These are phyloP conservation scores for Astrothelium subdiscretum DNA, from an alignment of 495 filamentous ascomycete species.

Conservation along the genomic window DNA sequence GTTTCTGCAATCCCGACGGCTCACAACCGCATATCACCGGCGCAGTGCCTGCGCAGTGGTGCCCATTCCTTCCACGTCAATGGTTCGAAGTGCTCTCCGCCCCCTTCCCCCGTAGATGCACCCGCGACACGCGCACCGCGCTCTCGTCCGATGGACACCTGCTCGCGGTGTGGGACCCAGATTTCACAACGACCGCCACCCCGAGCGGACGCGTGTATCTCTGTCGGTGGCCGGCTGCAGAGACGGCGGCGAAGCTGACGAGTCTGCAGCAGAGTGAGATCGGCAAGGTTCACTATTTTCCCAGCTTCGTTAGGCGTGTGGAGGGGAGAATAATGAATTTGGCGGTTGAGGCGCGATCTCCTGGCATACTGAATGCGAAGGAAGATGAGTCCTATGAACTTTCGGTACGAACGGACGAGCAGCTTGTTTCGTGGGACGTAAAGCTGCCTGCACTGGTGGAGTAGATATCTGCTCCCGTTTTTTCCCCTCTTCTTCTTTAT, in stretches of 20 bases:
- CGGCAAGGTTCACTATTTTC: neutral
- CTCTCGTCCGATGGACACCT: neutral
- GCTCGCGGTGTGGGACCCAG: neutral
- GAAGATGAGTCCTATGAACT: neutral
- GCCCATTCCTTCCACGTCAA: neutral
- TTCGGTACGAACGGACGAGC: neutral
- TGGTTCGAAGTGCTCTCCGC: neutral
- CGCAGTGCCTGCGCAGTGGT: neutral
- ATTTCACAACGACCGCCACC: neutral
- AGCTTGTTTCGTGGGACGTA: neutral
- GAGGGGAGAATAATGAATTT: neutral
- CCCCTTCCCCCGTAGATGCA: neutral
- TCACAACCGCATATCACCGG: neutral
- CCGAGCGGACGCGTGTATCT: neutral
- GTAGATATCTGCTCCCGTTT: neutral
- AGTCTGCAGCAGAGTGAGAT: neutral
- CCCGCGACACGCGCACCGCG: neutral
- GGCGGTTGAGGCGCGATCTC: neutral
- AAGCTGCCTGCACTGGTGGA: neutral
- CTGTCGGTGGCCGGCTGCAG: neutral
- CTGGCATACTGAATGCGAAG: neutral
- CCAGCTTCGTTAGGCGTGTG: neutral
- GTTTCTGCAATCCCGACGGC: neutral
- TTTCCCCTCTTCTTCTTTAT: neutral
- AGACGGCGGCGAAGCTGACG: neutral